Evolutionary conservation across 169 alveolate genomes (phyloP).

Genomic region (Toxoplasma gondii): DNA sequence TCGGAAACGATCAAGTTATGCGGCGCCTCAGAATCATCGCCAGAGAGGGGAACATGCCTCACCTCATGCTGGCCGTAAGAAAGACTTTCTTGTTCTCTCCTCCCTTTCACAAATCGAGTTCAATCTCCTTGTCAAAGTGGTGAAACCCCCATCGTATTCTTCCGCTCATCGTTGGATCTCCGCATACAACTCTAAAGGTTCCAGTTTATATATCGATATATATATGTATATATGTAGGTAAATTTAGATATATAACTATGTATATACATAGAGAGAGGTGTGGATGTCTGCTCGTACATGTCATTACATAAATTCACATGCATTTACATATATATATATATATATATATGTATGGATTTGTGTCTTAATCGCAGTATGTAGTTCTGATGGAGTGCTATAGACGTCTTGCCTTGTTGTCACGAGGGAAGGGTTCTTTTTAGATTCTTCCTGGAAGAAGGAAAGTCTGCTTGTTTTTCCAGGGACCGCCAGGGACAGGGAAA

Average conservation of each 20-base stretch:
- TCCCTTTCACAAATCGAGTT: not conserved
- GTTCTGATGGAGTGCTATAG: not conserved
- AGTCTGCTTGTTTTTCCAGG: constrained; percentile 77
- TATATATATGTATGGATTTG: not conserved
- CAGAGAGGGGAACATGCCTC: constrained; percentile 96
- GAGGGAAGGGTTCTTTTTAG: too few relatives aligned
- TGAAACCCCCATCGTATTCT: not conserved
- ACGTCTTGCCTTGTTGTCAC: not conserved
- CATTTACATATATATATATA: not conserved
- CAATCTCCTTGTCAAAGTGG: not conserved
- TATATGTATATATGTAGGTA: not conserved
- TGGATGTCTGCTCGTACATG: too few relatives aligned
- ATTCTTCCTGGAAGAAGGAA: not conserved
- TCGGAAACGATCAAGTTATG: constrained; percentile 95
- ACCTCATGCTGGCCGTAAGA: constrained; percentile 92
- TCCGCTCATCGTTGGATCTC: too few relatives aligned
- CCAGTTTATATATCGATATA: too few relatives aligned
- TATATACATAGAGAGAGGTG: too few relatives aligned
- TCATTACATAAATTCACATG: too few relatives aligned
- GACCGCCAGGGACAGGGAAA: constrained; percentile 99
- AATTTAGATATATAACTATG: too few relatives aligned
- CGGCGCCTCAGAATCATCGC: constrained; percentile 91
- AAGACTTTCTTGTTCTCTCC: constrained; percentile 31
- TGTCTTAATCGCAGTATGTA: too few relatives aligned
- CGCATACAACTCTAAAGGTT: too few relatives aligned